phyloP scores from a whole-genome alignment of 129 eudicot species.

The Chrysanthemum seticuspe region DNA sequence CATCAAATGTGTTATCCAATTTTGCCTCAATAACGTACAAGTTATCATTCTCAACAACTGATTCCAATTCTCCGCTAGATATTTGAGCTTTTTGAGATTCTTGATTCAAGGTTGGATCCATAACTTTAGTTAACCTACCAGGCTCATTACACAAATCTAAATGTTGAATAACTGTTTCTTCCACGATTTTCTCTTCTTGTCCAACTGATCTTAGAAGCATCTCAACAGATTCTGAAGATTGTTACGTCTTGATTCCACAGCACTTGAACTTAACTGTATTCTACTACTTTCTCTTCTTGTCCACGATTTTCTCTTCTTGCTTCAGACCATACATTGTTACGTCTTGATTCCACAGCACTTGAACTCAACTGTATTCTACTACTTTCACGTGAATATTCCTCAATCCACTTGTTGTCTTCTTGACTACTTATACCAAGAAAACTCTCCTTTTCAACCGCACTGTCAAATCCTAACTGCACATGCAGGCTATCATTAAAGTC shows the following conservation, averaged over 20 bases:
- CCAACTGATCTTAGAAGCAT: conserved; percentile 88
- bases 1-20: conserved; percentile 28
- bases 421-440: conserved; percentile 82
- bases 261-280: conserved; percentile 63
- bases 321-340: conserved; percentile 93
- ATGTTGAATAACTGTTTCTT: conserved; percentile 39
- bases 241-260: conserved; percentile 64
- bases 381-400: conserved; percentile 74
- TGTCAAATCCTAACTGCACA: conserved; percentile 61
- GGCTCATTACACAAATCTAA: conserved; percentile 42
- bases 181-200: conserved; percentile 73
- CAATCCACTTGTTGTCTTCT: conserved; percentile 93
- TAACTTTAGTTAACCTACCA: conserved; percentile 34
- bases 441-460: conserved; percentile 71
- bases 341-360: conserved; percentile 67
- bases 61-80: conserved; percentile 28
- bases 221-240: conserved; percentile 92
- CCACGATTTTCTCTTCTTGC: conserved; percentile 39
- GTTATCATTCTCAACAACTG: conserved; percentile 25
- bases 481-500: conserved; percentile 78
- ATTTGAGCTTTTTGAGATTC: conserved; percentile 25
- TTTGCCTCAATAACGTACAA: conserved; percentile 27
- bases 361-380: conserved; percentile 72
- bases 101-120: conserved; percentile 42
- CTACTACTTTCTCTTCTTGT: conserved; percentile 46